Percentiles rank a stretch among this genome's conserved stretches.
Evolutionary conservation across 2,329 filamentous ascomycete species (phyloP).

Genomic region (Apiospora pterosperma): DNA sequence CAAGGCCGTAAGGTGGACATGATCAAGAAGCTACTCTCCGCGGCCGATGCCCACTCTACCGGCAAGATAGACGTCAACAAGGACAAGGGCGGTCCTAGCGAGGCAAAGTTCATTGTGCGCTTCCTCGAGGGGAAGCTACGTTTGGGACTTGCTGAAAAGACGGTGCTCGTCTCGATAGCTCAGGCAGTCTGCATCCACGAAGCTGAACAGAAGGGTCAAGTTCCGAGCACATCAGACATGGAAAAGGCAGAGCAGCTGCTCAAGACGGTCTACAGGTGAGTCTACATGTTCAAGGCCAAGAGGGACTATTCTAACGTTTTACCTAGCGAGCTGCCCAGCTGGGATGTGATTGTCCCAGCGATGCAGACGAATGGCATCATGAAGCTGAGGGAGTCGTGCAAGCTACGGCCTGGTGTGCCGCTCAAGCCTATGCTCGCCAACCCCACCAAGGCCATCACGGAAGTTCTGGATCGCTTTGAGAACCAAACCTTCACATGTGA

Average conservation of each 20-base stretch:
- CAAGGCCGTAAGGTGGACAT: constrained; percentile 88
- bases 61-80: constrained; percentile 87
- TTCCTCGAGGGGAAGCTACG: constrained; percentile 94
- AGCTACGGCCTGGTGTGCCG: constrained; percentile 87
- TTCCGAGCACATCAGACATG: constrained; percentile 71
- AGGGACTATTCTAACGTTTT: constrained; percentile 27
- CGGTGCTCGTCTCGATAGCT: constrained; percentile 82
- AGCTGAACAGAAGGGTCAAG: constrained; percentile 63
- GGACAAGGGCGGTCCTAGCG: constrained; percentile 89
- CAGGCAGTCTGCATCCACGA: constrained; percentile 88
- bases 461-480: constrained; percentile 95
- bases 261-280: constrained; percentile 84
- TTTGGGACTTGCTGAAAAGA: constrained; percentile 87
- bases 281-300: constrained; percentile 1
- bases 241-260: constrained; percentile 80
- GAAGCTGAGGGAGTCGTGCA: constrained; percentile 79
- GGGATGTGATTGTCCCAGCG: constrained; percentile 89
- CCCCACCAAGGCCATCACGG: constrained; percentile 95
- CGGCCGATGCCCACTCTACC: constrained; percentile 70
- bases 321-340: constrained; percentile 84
- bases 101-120: constrained; percentile 89
- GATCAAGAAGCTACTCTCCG: constrained; percentile 95
- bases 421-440: constrained; percentile 99
- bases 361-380: constrained; percentile 84
- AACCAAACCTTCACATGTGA: constrained; percentile 95